Base-by-base conservation (phyloP, 768 basidiomycete species). In the Aureoboletus auriporus region DNA sequence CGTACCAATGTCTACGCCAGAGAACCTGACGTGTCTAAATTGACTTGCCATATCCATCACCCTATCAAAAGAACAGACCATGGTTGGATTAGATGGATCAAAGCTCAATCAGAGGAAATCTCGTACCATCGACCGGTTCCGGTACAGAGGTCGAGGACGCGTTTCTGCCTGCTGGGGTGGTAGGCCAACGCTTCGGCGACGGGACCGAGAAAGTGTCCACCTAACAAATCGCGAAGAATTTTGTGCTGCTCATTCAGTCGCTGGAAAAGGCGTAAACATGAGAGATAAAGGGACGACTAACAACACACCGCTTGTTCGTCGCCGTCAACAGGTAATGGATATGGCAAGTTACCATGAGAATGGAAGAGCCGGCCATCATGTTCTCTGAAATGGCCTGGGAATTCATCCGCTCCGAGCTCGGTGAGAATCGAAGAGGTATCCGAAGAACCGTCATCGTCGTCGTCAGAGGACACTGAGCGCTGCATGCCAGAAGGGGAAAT, bases 1-100 rank as follows among this genome's bases (percentile, higher is more conserved):
- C 76, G 57, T 64, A 89, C 89, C 89, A 55, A 89, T 84, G 67
- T 92, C 89, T 44, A 88, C 65, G 36, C 84, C 89, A 55, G 76
- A 72, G 62, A 90, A 87, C 56, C 69, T 67, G 52, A 79, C 84
- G 57, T 77, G 71, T 14, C 80, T 82, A 62, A 84, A 91, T 42
- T 72, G 71, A 39, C 60, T 65, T 46, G 84, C 85, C 82, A 91
- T 84, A 55, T 89, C 84, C 66, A 84, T 74, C 5, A 82, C 71
- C 89, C 89, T 91, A 60, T 53, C 46, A 54, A 56, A 56, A 49
- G 42, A 48, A 49, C 48, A 44, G 29, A 35, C 17, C 10, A 40
- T 38, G 44, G 33, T 20, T 26, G 45, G 49, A 56, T 60, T 58
- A 60, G 40, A 39, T 54, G 38, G 29, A 52, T 54, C 44, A 53